phyloP scores from a whole-genome alignment of 495 filamentous ascomycete genomes.

The Trichodelitschia bisporula region DNA sequence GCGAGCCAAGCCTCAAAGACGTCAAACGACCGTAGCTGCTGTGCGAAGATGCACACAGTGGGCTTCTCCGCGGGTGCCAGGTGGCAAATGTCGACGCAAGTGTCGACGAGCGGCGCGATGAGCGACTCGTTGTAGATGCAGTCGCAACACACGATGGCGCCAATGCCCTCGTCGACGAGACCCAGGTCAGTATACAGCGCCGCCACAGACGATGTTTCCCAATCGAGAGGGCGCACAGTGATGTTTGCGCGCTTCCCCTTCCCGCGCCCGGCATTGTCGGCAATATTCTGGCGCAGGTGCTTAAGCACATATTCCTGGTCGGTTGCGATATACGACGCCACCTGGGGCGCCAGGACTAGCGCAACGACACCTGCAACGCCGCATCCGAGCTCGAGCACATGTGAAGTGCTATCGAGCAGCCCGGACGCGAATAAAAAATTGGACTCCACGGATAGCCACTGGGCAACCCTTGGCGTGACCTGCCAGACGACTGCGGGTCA shows the following conservation, averaged over 20 bases:
- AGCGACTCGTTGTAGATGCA: conserved; percentile 26
- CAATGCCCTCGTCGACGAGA: conserved; percentile 25
- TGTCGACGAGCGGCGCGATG: conserved; percentile 56
- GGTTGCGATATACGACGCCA: conserved; percentile 51
- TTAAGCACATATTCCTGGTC: conserved; percentile 71
- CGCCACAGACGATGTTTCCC: conserved; percentile 28
- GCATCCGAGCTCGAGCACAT: conserved; percentile 62
- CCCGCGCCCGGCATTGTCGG: conserved; percentile 24
- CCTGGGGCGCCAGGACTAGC: conserved; percentile 30
- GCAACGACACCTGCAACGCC: conserved; percentile 62
- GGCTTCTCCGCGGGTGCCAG: conserved; percentile 20
- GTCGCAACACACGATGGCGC: no score
- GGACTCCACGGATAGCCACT: conserved; percentile 42
- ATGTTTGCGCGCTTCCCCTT: conserved; percentile 12
- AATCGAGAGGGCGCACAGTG: conserved; percentile 33
- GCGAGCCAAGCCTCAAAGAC: conserved; percentile 69
- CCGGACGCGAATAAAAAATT: conserved; percentile 38
- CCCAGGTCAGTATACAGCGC: conserved; percentile 5
- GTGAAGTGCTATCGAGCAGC: conserved; percentile 28
- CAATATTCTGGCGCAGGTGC: conserved; percentile 48
- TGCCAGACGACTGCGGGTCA: conserved; percentile 87
- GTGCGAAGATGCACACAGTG: conserved; percentile 50
- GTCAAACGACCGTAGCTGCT: conserved; percentile 61
- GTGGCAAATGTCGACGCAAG: conserved; percentile 51
- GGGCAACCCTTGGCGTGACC: conserved; percentile 64